Conservation (phyloP, 2,329 filamentous ascomycete species). For the Rugonectria rugulosa region DNA sequence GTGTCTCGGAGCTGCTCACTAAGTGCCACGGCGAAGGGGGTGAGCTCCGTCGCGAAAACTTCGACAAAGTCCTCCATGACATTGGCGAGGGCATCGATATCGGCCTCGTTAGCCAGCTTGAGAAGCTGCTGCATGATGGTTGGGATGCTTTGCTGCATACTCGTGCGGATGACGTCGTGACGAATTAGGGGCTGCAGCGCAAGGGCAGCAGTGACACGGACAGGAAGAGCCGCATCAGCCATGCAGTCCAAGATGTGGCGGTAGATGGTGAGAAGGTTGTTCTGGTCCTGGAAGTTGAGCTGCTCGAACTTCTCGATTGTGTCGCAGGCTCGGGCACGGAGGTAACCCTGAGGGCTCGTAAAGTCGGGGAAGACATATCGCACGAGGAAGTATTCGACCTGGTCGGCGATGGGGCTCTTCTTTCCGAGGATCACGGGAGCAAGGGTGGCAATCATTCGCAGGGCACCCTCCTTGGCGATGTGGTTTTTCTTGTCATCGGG, state of each 20-base stretch:
- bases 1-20: constrained; percentile 97
- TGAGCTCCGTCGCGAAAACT: constrained; percentile 95
- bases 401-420: constrained; percentile 96
- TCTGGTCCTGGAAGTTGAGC: constrained; percentile 94
- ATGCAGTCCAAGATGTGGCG: constrained; percentile 96
- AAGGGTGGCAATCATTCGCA: constrained; percentile 96
- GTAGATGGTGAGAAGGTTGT: constrained; percentile 96
- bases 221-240: constrained; percentile 91
- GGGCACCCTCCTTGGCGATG: constrained; percentile 92
- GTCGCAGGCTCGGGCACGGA: constrained; percentile 93
- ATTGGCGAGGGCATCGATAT: constrained; percentile 95
- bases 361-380: constrained; percentile 99
- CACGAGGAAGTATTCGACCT: constrained; percentile 98
- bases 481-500: constrained; percentile 91
- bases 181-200: constrained; percentile 95
- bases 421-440: constrained; percentile 95
- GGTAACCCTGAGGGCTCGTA: constrained; percentile 87
- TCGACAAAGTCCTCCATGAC: constrained; percentile 99
- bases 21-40: constrained; percentile 93
- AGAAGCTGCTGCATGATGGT: constrained; percentile 99
- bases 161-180: constrained; percentile 90
- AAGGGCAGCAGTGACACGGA: constrained; percentile 91
- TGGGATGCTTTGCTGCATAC: constrained; percentile 97
- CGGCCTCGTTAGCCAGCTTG: constrained; percentile 96
- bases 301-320: constrained; percentile 98